A percentile compares a stretch with the other conserved stretches of the same genome.
These are phyloP conservation scores for Aphanoascus verrucosus DNA, from an alignment of 2,329 filamentous ascomycete genomes.

Conservation along the genomic window DNA sequence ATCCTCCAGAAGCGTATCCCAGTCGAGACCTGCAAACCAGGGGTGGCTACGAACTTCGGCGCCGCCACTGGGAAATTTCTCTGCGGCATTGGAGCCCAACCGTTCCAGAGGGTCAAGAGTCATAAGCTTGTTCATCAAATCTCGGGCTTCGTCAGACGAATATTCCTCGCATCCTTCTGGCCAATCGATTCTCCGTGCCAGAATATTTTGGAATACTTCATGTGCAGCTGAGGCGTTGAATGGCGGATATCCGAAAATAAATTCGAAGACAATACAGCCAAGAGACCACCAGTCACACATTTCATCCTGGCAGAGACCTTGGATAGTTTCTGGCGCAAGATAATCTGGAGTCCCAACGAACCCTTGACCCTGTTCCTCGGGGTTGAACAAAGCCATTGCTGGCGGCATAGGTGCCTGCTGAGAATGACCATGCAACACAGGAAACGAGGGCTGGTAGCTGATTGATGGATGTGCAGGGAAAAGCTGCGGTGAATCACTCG, in stretches of 20 bases:
- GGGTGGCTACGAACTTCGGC: slow-evolving; percentile 81
- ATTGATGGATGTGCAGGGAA: slow-evolving; percentile 51
- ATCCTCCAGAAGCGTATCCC: slow-evolving; percentile 85
- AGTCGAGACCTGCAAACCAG: slow-evolving; percentile 81
- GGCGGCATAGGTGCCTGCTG: slow-evolving; percentile 71
- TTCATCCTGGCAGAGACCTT: slow-evolving; percentile 88
- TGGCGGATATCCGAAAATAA: slow-evolving; percentile 82
- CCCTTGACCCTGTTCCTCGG: slow-evolving; percentile 79
- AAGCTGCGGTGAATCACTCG: slow-evolving; percentile 67
- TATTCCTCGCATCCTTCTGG: slow-evolving; percentile 70
- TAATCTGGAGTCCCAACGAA: slow-evolving; percentile 98
- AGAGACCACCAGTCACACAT: slow-evolving; percentile 99
- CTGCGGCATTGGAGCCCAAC: slow-evolving; percentile 73
- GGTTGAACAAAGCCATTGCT: slow-evolving; percentile 87
- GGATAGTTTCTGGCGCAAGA: slow-evolving; percentile 91
- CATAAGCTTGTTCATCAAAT: slow-evolving; percentile 85
- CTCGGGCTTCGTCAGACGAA: slow-evolving; percentile 78
- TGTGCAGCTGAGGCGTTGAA: slow-evolving; percentile 88
- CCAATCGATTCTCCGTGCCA: slow-evolving; percentile 84
- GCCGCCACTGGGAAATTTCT: slow-evolving; percentile 72
- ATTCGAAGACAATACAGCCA: slow-evolving; percentile 97
- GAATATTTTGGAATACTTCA: slow-evolving; percentile 91
- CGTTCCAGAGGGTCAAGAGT: slow-evolving; percentile 72
- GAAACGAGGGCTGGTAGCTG: slow-evolving; percentile 37
- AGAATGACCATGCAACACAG: slow-evolving; percentile 30